These are phyloP conservation scores for Spencermartinsiella ligniputridi DNA, from an alignment of 1,139 yeast genomes.

Conservation along the genomic window DNA sequence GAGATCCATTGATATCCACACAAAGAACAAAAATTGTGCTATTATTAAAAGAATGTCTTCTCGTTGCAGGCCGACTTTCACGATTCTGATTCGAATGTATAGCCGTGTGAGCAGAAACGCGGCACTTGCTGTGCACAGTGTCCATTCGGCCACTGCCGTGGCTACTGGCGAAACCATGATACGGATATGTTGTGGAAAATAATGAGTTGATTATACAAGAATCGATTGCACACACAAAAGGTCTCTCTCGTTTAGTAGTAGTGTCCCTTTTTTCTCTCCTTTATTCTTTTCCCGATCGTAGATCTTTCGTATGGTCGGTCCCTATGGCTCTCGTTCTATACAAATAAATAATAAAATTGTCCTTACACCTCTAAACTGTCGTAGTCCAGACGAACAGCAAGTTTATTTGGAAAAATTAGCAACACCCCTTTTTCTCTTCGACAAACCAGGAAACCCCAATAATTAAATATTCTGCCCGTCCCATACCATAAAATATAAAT, in stretches of 20 bases:
- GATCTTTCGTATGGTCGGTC: too few relatives aligned
- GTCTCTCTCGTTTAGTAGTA: neutral
- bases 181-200: conserved; percentile 2
- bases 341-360: neutral
- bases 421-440: neutral
- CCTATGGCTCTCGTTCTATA: neutral
- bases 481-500: too few relatives aligned
- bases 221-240: neutral
- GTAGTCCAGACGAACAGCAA: neutral
- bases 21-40: conserved; percentile 27
- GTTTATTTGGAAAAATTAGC: neutral
- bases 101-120: conserved; percentile 22
- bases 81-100: conserved; percentile 24
- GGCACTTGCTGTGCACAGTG: conserved; percentile 20
- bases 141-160: conserved; percentile 26
- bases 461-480: too few relatives aligned
- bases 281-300: too few relatives aligned
- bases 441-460: neutral
- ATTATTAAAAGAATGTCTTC: conserved; percentile 26
- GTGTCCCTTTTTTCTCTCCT: too few relatives aligned
- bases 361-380: neutral
- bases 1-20: conserved; percentile 29
- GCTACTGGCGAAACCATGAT: conserved; percentile 1
- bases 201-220: neutral
- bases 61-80: conserved; percentile 26